Percentiles rank a stretch among this genome's conserved stretches.
Conservation (phyloP, 2,329 filamentous ascomycete species). For the Ambrosiella xylebori region DNA sequence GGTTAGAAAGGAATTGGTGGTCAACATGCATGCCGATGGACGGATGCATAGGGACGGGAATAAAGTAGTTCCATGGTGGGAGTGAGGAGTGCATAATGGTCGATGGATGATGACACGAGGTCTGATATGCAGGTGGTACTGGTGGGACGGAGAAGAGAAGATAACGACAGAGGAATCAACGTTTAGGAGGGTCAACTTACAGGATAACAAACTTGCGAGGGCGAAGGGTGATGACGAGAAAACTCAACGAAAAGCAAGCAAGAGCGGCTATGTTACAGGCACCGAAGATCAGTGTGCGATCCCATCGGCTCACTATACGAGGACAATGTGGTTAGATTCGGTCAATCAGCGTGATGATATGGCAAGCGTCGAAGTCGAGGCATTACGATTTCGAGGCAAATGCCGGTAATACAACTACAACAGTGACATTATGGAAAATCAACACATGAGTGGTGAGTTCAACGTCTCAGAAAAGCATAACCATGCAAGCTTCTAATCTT, state of each 20-base stretch:
- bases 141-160: neutral
- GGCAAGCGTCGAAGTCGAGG: too few relatives aligned
- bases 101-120: neutral
- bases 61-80: neutral
- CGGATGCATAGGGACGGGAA: neutral
- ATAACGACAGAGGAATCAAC: neutral
- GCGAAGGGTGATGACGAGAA: constrained; percentile 62
- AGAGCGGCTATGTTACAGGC: constrained; percentile 79
- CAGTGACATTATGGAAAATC: too few relatives aligned
- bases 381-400: too few relatives aligned
- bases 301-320: constrained; percentile 80
- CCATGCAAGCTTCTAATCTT: too few relatives aligned
- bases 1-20: neutral
- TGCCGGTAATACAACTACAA: too few relatives aligned
- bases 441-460: too few relatives aligned
- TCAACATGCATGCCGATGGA: neutral
- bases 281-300: constrained; percentile 79
- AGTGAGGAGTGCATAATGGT: neutral
- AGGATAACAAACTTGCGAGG: constrained; percentile 91
- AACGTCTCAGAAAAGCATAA: too few relatives aligned
- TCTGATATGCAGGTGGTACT: neutral
- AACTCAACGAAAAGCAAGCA: constrained; percentile 69
- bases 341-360: neutral
- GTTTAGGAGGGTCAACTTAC: constrained; percentile 44
- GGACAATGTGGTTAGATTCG: constrained; percentile 16